Evolutionary conservation across 2,329 filamentous ascomycete genomes (phyloP), one percentile per base, ranked within the genome.

Genomic region (Phyllosticta paracitricarpa): DNA sequence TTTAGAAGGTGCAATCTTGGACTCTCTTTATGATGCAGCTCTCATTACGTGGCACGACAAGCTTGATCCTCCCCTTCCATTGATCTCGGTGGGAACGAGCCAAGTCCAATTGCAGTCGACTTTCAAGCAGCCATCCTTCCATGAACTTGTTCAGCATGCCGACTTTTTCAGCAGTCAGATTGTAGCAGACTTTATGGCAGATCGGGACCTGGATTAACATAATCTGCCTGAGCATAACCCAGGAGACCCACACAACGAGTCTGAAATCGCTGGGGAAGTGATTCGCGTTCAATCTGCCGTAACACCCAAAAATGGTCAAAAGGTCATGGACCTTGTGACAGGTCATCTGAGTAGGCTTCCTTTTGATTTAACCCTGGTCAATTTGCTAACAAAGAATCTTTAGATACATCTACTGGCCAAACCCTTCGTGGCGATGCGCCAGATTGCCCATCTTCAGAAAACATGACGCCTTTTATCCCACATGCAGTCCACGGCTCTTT

Each of bases 1-100:
- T 61, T 70, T 91, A 0, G 88, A 92, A 73, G 89, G 89, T 0
- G 83, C 87, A 0, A 88, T 92, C 62, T 88, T 92, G 0, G 87
- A 91, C 66, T 84, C 84, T 1, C 73, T 92, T 25, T 91, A 90
- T 69, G 89, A 93, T 64, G 85, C 86, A 64, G 86, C 87, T 0
- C 71, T 91, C 51, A 79, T 91, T 7, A 87, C 85, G 0, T 93
- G 89, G 89, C 78, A 86, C 64, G 85, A 84, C 63, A 73, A 75
- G 0, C 69, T 90, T 0, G 74, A 84, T 0, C 85, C 86, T 1
- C 78, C 82, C 0, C 70, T 89, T 6, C 86, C 86, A 4, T 81
- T 77, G 58, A 71, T 81, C 17, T 71, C 76, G n/a, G 76, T 73
- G 1, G 81, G 83, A 0, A 83, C 83, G 2, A 71, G 72, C 3